phyloP scores from a whole-genome alignment of 2,329 filamentous ascomycete species.

The Hawksworthiomyces lignivorus region DNA sequence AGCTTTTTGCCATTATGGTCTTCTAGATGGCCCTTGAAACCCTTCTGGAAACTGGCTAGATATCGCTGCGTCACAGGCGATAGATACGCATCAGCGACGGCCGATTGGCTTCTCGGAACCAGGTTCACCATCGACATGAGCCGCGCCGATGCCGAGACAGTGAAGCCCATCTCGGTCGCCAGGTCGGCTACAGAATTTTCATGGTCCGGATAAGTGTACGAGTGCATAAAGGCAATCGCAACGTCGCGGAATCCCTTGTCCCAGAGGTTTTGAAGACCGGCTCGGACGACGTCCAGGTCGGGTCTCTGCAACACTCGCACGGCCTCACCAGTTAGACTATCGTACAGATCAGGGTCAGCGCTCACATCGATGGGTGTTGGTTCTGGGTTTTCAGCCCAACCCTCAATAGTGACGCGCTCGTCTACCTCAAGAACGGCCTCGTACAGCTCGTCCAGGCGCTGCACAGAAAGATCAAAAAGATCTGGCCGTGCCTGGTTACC shows the following conservation, averaged over 20 bases:
- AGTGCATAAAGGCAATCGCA: constrained; percentile 27
- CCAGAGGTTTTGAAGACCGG: constrained; percentile 52
- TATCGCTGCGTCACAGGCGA: constrained; percentile 65
- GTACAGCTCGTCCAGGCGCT: constrained; percentile 7
- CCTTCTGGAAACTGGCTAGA: constrained; percentile 56
- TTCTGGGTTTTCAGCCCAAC: constrained; percentile 4
- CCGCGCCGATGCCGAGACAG: not conserved
- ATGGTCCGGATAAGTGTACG: too few species aligned
- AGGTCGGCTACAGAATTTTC: constrained; percentile 5
- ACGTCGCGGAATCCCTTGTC: constrained; percentile 43
- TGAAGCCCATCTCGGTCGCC: constrained; percentile 7
- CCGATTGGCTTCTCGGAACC: constrained; percentile 61
- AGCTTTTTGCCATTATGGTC: constrained; percentile 24
- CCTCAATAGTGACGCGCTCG: constrained; percentile 12
- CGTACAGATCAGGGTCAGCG: constrained; percentile 23
- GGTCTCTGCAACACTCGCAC: constrained; percentile 43
- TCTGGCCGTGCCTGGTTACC: constrained; percentile 11
- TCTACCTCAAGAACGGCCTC: constrained; percentile 9
- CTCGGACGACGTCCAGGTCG: constrained; percentile 44
- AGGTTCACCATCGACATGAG: constrained; percentile 56
- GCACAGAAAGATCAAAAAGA: constrained; percentile 18
- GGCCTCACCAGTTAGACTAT: constrained; percentile 63
- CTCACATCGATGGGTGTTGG: constrained; percentile 19
- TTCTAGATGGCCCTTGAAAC: constrained; percentile 56
- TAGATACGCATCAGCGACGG: constrained; percentile 66